Conservation (phyloP, 352 stramenopile genomes). For the Phytophthora fragariaefolia region DNA sequence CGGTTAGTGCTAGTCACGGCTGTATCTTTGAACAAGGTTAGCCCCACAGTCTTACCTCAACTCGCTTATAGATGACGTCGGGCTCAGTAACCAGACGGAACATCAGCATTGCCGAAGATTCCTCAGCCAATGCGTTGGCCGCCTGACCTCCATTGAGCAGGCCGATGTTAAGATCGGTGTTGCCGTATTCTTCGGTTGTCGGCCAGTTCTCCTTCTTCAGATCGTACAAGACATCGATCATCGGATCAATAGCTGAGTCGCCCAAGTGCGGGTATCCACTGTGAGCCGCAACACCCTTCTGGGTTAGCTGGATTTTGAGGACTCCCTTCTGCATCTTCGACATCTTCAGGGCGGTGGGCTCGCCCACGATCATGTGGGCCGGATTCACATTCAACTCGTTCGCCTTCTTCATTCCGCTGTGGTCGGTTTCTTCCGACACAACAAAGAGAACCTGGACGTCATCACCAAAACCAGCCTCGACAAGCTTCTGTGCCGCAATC, state of each 20-base stretch:
- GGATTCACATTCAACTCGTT: conserved; percentile 80
- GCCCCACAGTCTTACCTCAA: conserved; percentile 49
- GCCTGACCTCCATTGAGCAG: conserved; percentile 83
- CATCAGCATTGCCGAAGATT: conserved; percentile 89
- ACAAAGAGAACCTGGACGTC: conserved; percentile 86
- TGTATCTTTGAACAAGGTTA: background rate
- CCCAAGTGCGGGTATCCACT: conserved; percentile 87
- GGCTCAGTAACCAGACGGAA: conserved; percentile 84
- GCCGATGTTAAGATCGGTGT: conserved; percentile 87
- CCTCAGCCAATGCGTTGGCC: conserved; percentile 82
- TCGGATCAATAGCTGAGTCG: conserved; percentile 83
- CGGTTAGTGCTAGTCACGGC: conserved; percentile 4
- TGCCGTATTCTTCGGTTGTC: conserved; percentile 78
- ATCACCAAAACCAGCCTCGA: conserved; percentile 56
- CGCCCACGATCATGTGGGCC: conserved; percentile 80
- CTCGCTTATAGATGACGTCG: conserved; percentile 68
- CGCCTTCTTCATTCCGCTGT: conserved; percentile 90
- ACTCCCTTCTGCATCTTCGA: conserved; percentile 89
- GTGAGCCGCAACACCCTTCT: conserved; percentile 79
- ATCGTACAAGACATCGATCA: conserved; percentile 86
- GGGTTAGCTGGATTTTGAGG: conserved; percentile 81
- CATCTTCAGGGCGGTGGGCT: conserved; percentile 84
- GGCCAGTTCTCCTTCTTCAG: conserved; percentile 84
- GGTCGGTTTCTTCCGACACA: conserved; percentile 89
- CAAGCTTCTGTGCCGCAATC: conserved; percentile 75